Evolutionary conservation across 305 asterid species (phyloP).

Genomic region (Coffea humblotiana): DNA sequence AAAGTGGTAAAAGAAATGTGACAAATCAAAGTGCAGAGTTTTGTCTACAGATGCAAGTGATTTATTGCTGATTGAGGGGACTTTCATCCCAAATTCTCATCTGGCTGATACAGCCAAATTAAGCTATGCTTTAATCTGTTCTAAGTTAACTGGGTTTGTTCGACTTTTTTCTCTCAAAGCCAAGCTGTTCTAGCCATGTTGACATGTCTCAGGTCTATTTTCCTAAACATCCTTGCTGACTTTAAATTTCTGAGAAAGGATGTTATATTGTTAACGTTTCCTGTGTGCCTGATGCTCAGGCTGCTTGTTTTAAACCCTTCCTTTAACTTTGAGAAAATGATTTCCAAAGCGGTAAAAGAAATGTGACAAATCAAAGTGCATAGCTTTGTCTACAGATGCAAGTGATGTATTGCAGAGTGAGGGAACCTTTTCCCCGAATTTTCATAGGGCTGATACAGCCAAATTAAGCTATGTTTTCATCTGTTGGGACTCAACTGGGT

Average conservation of each 20-base stretch:
- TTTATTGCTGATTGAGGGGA: too few species aligned
- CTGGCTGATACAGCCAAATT: not conserved
- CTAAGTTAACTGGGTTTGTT: not conserved
- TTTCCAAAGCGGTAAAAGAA: not conserved
- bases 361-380: not conserved
- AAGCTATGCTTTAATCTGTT: not conserved
- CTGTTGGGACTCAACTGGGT: not conserved
- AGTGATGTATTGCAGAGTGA: not conserved
- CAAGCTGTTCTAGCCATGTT: constrained; percentile 47
- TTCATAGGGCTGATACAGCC: not conserved
- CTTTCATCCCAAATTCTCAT: not conserved
- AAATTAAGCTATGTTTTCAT: not conserved
- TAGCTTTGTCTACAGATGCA: not conserved
- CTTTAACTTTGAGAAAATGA: not conserved
- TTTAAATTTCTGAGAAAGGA: not conserved
- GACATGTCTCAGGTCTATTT: constrained; percentile 69
- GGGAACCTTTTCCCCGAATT: not conserved
- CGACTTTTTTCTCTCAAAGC: constrained; percentile 8
- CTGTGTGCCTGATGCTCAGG: not conserved
- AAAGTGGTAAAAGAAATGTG: not conserved
- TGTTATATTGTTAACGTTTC: not conserved
- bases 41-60: too few species aligned
- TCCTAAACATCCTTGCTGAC: constrained; percentile 11
- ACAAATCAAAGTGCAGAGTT: not conserved
- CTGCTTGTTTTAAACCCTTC: not conserved